Evolutionary conservation across 2,329 filamentous ascomycete species (phyloP), one percentile per base, ranked within the genome.

Genomic region (Clarireedia paspali): DNA sequence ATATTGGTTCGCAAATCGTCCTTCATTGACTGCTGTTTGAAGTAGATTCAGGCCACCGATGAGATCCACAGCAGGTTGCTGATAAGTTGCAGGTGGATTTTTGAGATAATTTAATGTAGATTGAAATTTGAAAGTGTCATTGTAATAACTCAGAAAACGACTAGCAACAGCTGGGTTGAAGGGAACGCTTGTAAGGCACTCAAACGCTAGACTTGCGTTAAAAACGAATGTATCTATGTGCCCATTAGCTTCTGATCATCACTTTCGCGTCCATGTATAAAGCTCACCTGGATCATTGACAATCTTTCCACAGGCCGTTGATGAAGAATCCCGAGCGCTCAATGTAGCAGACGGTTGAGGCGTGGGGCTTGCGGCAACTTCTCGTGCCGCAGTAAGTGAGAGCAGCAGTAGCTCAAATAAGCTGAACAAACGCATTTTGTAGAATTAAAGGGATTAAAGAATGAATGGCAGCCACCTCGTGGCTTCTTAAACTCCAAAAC

Each of bases 61-160:
- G 12, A 82, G 68, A 59, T 83, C 80, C 6, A 75, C 70, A 1
- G 70, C 63, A 0, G 76, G 73, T 52, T 78, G 72, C 47, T 70
- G 69, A 64, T 82, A 83, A 5, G 70, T 72, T 17, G 70, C 52
- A 0, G 80, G 80, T 1, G 80, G 80, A 47, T 75, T 67, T 55
- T 76, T 77, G 26, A 80, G 70, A 56, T 67, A 65, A 15, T 57
- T 50, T 17, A 66, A 54, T 5, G 63, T 66, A 10, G 49, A 60
- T 51, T 67, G 65, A 47, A 67, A 67, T 48, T 67, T 57, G 3
- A 78, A 50, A 0, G 73, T 75, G 15, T 72, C 68, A 57, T 74
- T 74, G 53, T 71, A 72, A 57, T 78, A 77, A 6, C 70, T 58
- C 4, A 78, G 56, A 55, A 78, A 75, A 1, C 72, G 65, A 5